These are phyloP conservation scores for Trapa bicornis DNA, from an alignment of 345 rosid genomes.

Conservation along the genomic window DNA sequence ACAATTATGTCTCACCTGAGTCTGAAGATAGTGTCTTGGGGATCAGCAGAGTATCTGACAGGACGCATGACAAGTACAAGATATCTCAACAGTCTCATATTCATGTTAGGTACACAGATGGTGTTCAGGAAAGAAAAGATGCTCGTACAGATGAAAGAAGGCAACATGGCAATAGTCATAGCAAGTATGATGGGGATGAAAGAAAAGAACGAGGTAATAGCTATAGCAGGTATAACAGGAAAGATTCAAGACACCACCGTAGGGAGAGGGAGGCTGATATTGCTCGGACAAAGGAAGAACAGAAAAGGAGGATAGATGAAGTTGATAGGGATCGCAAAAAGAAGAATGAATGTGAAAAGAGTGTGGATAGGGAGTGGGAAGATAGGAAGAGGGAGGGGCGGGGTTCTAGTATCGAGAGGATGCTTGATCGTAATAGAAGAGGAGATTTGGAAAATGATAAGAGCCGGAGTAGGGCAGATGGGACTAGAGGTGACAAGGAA, in stretches of 20 bases:
- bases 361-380: constrained; percentile 14
- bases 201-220: constrained; percentile 17
- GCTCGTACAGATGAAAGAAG: constrained; percentile 26
- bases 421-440: constrained; percentile 3
- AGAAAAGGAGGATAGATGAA: constrained; percentile 20
- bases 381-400: constrained; percentile 12
- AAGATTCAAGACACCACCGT: constrained; percentile 25
- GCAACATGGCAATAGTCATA: too few species aligned
- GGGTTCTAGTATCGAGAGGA: constrained; percentile 6
- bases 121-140: constrained; percentile 28
- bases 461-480: constrained; percentile 6
- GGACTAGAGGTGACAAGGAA: constrained; percentile 5
- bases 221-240: constrained; percentile 23
- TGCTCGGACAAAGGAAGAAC: constrained; percentile 12
- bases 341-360: constrained; percentile 34
- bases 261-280: constrained; percentile 22
- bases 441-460: constrained; percentile 7
- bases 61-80: constrained; percentile 20
- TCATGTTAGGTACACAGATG: constrained; percentile 25
- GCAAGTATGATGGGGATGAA: too few species aligned
- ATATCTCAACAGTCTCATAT: constrained; percentile 21
- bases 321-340: constrained; percentile 32
- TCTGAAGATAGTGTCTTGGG: constrained; percentile 17
- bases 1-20: constrained; percentile 17
- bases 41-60: constrained; percentile 27